phyloP scores from a whole-genome alignment of 2,329 filamentous ascomycete species.

The Zymoseptoria pseudotritici region DNA sequence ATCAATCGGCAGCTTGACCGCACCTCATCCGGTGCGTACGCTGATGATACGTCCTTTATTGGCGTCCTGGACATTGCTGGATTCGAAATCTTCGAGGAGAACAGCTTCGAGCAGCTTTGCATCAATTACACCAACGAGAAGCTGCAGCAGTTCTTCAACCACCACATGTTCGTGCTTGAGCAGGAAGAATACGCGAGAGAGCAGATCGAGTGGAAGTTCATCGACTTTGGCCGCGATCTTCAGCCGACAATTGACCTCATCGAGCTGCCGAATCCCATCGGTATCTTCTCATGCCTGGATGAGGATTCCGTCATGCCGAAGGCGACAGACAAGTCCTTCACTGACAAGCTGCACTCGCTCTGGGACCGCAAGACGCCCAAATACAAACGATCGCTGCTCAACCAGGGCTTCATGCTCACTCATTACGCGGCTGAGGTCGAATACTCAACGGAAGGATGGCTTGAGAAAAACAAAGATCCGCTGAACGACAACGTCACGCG shows the following conservation, averaged over 20 bases:
- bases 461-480: conserved; percentile 99
- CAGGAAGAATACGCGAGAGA: conserved; percentile 97
- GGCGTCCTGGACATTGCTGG: conserved; percentile 97
- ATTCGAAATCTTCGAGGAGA: conserved; percentile 97
- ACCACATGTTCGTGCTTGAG: conserved; percentile 99
- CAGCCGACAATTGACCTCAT: conserved; percentile 98
- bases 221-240: conserved; percentile 93
- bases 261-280: conserved; percentile 90
- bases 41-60: conserved; percentile 91
- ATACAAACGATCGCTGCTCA: conserved; percentile 79
- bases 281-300: conserved; percentile 96
- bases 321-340: conserved; percentile 92
- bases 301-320: conserved; percentile 99
- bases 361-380: conserved; percentile 97
- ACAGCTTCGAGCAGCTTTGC: conserved; percentile 97
- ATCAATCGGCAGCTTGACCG: conserved; percentile 90
- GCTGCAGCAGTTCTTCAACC: conserved; percentile 98
- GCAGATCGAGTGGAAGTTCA: conserved; percentile 99
- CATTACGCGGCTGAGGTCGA: conserved; percentile 98
- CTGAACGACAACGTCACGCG: conserved; percentile 94
- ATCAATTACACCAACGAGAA: conserved; percentile 99
- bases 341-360: conserved; percentile 89
- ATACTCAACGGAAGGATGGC: conserved; percentile 88
- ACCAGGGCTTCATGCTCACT: conserved; percentile 88
- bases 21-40: conserved; percentile 58